Base-by-base conservation (phyloP, 768 basidiomycete species). In the Clavulina sp. region DNA sequence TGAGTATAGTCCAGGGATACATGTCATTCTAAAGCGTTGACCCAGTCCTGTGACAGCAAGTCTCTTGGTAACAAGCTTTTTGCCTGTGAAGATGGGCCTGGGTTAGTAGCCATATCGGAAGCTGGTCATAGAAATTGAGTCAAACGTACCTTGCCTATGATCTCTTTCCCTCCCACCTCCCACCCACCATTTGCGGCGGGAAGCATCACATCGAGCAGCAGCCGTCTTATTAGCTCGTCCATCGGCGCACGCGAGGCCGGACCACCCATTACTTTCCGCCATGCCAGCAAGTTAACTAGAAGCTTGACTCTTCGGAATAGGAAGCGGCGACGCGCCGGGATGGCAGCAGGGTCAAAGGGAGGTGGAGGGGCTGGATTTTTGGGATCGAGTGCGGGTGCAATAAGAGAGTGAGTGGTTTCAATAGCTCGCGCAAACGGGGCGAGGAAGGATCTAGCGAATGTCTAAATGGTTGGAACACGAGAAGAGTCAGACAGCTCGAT, bases 161-260 rank as follows among this genome's bases (percentile, higher is more conserved):
- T 65, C 34, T 76, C 76, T 62, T 80, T 73, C 2, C 87, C 87
- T 7, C 91, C 88, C 33, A 85, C 81, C 40, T 87, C 85, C 91
- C 89, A 95, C 5, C 82, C 83, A 52, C 71, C 73, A 54, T 77
- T 72, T 4, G 87, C 80, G 29, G 84, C 69, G 4, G 74, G 76
- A 48, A 81, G 59, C 40, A 91, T 70, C 55, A 72, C 73, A 19
- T 72, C 67, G 21, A 73, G 73, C 5, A 84, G 69, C 16, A 89
- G 63, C 56, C 69, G 71, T 13, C 65, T 70, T 21, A 75, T 70
- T 41, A 84, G 65, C 46, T 69, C 63, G 26, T 46, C 43, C 13
- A 46, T 28, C 36, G 13, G 5, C 71, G 75, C n/a, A 77, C 59
- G 4, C 74, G 74, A 57, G 70, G 78, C 46, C 66, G 62, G 68